Evolutionary conservation across 2,329 filamentous ascomycete genomes (phyloP), one percentile per base, ranked within the genome.

Genomic region (Thelonectria rubi): DNA sequence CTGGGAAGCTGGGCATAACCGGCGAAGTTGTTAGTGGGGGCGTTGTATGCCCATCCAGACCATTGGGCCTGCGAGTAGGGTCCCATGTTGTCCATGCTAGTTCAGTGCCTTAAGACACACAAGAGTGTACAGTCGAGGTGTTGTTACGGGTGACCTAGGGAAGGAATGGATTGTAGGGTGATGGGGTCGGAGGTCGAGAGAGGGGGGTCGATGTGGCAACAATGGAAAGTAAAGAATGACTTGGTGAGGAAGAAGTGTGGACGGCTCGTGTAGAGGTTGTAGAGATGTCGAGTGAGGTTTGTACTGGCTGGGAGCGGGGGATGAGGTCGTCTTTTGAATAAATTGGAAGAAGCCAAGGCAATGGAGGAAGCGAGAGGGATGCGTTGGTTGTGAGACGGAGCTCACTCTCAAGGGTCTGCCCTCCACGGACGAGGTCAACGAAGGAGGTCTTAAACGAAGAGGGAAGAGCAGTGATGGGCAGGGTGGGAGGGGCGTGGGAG

Each of bases 61-160:
- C 77, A 79, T 58, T 77, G 73, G 15, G 70, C 56, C 64, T 77
- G 75, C 58, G 72, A 65, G 64, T 74, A 78, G 53, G 75, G 65
- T 60, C 69, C 71, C 75, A 78, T 78, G 64, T 63, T 72, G 52
- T 71, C 65, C 69, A 72, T 72, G 26, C 60, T 60, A 56, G 47
- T 37, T 26, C 32, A 48, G 50, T 55, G 40, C 46, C 58, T 55
- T 63, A 9, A 14, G 37, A 54, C 17, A 21, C 50, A 20, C 32
- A 32, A 42, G 46, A 18, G 39, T 55, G 14, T 20, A 55, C 34
- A 18, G 26, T 17, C 20, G 42, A 11, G 42, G n/a, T 39, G 30
- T n/a, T 39, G 20, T 37, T 11, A 21, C 20, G 10, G 21, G n/a
- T 49, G 21, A n/a, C 15, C 18, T 21, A 10, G 12, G 37, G 7